Base-by-base conservation (phyloP, 257 asterid genomes). In the Nemophila menziesii region DNA sequence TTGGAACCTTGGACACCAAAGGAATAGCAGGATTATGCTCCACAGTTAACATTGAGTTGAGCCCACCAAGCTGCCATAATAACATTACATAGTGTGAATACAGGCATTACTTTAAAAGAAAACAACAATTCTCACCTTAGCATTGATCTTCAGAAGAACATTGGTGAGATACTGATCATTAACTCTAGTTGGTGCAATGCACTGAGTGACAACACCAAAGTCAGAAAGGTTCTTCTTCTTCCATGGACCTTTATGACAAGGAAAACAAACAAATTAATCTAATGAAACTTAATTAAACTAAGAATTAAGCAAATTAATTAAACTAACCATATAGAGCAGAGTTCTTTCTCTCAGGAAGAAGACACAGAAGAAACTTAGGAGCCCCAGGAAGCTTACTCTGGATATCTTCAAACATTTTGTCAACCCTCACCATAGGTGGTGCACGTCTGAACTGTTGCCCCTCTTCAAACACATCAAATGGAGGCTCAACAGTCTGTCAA, bases 141-240 rank as follows among this genome's bases (percentile, higher is more conserved):
- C 94, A 62, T 86, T 86, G 58, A 86, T 77, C 62, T 82, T 86
- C 8, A 86, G 74, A 37, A 86, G 57, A 29, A 82, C 69, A 61
- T 86, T 86, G 2, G 93, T 77, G 15, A 86, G 64, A 48, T 86
- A 86, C 51, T 86, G 93, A 43, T 86, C 93, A 3, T 86, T 80
- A 4, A 86, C 65, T 44, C 74, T 72, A 8, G 22, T 56, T 2
- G 97, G 97, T 7, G 93, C 78, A 46, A 83, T 52, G 67, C 97
- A 86, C 44, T 86, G 97, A 14, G 94, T 82, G 20, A 71, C 86
- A 51, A 86, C 70, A 20, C 94, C 97, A 56, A 76, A 69, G 10
- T 79, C 97, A 3, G 93, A 70, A 54, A 86, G 55, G 58, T 66
- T 74, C 52, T 72, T 86, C 23, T 79, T 63, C 58, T 86, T 86